A percentile compares a stretch with the other conserved stretches of the same genome.
Evolutionary conservation across 345 rosid species (phyloP).

Genomic region (Rhodamnia rubescens): DNA sequence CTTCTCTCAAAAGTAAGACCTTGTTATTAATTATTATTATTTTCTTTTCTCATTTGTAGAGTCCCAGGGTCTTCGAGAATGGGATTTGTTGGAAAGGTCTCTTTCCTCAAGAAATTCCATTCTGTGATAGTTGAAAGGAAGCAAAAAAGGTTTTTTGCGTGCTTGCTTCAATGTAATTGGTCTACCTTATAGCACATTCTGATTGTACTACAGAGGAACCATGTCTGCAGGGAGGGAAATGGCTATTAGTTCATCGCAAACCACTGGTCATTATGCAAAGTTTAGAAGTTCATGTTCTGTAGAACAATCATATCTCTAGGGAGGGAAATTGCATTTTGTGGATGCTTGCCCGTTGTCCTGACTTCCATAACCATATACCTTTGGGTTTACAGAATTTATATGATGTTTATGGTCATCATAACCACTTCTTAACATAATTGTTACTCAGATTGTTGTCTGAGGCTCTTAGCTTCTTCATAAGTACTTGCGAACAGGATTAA

Average conservation of each 20-base stretch:
- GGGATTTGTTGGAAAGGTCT: not conserved
- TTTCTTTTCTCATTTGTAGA: not conserved
- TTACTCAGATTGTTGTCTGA: not conserved
- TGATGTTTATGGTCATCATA: not conserved
- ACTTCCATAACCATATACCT: not conserved
- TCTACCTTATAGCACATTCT: not conserved
- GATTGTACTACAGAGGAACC: not conserved
- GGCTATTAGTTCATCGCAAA: not conserved
- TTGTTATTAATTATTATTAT: not conserved
- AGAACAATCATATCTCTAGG: not conserved
- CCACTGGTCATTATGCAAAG: not conserved
- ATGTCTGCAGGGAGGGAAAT: not conserved
- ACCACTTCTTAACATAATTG: not conserved
- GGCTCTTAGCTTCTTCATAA: not conserved
- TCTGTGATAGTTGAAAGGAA: not conserved
- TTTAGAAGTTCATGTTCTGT: not conserved
- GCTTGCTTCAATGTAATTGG: not conserved
- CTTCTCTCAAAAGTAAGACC: conserved; percentile 60
- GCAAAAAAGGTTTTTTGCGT: not conserved
- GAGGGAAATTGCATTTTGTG: not conserved
- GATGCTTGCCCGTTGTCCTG: not conserved
- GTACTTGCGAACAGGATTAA: not conserved
- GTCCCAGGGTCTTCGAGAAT: not conserved
- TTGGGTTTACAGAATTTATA: not conserved
- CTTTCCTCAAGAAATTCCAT: not conserved